Evolutionary conservation across 805 yeast genomes (phyloP).

Genomic region (Vanderwaltozyma polyspora): DNA sequence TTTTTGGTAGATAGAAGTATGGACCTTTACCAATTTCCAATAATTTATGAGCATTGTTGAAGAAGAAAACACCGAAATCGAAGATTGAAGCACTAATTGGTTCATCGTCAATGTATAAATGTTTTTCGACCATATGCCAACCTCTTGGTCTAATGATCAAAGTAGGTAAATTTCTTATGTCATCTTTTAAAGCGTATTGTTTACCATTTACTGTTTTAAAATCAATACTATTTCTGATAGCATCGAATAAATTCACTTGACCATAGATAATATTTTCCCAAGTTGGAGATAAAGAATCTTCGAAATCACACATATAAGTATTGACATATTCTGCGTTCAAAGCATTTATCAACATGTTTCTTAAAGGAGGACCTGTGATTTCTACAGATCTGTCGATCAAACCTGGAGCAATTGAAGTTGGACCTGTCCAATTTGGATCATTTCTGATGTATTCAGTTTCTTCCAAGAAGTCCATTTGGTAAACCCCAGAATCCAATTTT

Average conservation of each 20-base stretch:
- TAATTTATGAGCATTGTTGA: constrained; percentile 56
- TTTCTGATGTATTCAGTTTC: constrained; percentile 62
- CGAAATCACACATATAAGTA: constrained; percentile 80
- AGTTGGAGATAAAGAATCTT: constrained; percentile 76
- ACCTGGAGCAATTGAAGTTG: constrained; percentile 54
- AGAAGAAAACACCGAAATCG: constrained; percentile 72
- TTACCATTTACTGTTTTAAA: constrained; percentile 32
- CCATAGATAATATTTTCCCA: constrained; percentile 74
- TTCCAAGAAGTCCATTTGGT: constrained; percentile 47
- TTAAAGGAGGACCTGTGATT: constrained; percentile 78
- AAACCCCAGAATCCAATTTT: constrained; percentile 47
- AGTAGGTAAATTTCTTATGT: constrained; percentile 40
- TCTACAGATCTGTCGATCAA: constrained; percentile 66
- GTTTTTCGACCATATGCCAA: constrained; percentile 74
- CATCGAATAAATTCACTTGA: constrained; percentile 69
- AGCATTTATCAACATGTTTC: constrained; percentile 76
- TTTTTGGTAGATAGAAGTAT: constrained; percentile 72
- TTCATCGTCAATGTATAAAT: constrained; percentile 58
- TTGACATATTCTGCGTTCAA: constrained; percentile 61
- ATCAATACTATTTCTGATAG: constrained; percentile 55
- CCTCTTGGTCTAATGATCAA: constrained; percentile 81
- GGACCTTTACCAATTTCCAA: constrained; percentile 64
- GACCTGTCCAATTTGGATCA: constrained; percentile 65
- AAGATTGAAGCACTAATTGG: constrained; percentile 68
- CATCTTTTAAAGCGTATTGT: constrained; percentile 43